Evolutionary conservation across 768 basidiomycete genomes (phyloP).

Genomic region (Cystofilobasidium bisporidii): DNA sequence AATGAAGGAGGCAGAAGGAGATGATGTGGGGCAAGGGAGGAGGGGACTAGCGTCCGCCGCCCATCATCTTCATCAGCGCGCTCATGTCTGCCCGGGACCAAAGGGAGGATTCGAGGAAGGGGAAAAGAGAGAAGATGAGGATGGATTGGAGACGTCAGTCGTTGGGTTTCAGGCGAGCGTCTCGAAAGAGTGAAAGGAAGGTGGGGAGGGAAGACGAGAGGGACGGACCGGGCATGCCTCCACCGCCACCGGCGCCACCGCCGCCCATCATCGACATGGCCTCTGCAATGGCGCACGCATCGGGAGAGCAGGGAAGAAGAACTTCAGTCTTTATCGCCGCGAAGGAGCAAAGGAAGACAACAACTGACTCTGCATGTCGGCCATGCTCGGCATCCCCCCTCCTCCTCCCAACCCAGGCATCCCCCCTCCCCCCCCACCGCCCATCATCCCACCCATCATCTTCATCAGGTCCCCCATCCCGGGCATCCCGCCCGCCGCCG

Average conservation of each 20-base stretch:
- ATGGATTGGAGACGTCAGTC: not conserved
- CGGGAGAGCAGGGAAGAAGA: not conserved
- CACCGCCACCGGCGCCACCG: slow-evolving; percentile 47
- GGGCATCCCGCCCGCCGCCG: slow-evolving; percentile 12
- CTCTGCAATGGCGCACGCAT: too few relatives aligned
- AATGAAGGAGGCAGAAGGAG: too few relatives aligned
- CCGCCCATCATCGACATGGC: slow-evolving; percentile 63
- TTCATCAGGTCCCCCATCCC: slow-evolving; percentile 57
- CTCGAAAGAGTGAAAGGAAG: not conserved
- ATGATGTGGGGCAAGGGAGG: not conserved
- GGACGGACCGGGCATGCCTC: slow-evolving; percentile 37
- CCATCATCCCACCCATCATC: slow-evolving; percentile 39
- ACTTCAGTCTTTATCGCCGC: too few relatives aligned
- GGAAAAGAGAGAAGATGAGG: not conserved
- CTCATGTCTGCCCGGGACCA: slow-evolving; percentile 37
- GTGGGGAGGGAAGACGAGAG: not conserved
- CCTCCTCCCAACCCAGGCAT: slow-evolving; percentile 47
- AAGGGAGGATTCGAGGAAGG: slow-evolving; percentile 1
- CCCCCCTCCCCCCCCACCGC: slow-evolving; percentile 31
- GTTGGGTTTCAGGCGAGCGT: not conserved
- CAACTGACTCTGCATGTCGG: slow-evolving; percentile 75
- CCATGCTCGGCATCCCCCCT: slow-evolving; percentile 73
- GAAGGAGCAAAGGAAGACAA: slow-evolving; percentile 28
- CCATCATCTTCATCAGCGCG: slow-evolving; percentile 43
- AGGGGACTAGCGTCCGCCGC: slow-evolving; percentile 4